Base-by-base conservation (phyloP, 1,284 basidiomycete species). In the Xerocomus amazonicus region DNA sequence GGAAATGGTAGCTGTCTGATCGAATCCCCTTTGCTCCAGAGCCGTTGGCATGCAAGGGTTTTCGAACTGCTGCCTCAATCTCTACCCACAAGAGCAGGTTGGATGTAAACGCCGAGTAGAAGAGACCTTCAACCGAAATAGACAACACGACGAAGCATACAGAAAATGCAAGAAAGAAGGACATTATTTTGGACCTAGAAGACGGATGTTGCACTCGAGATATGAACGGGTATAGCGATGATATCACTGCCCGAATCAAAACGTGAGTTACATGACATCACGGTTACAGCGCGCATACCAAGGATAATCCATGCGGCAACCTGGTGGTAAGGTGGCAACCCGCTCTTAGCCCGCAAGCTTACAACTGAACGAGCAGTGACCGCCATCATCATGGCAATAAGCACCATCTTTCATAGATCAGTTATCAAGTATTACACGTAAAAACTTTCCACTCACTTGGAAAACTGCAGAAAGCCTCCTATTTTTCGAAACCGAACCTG, bases 61-160 rank as follows among this genome's bases (percentile, higher is more conserved):
- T 45, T 19, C 76, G 73, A 31, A 81, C 56, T 7, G 70, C 65
- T 10, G 67, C 63, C 58, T 94, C 92, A 12, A 89, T 71, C 29
- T 80, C 75, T 27, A 86, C 75, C 92, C 92, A 95, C 1, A 81
- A 59, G 10, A 79, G 65, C 40, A 94, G 66, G 2, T 81, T 82
- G 9, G 71, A 69, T 0, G 83, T 79, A 62, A 87, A 94, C 13
- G 80, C 73, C 13, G 80, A 73, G 59, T 85, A 92, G 68, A 95
- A 95, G 9, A 93, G 72, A 0, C 86, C 87, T 61, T 95, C 92
- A 38, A 88, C 82, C 51, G 86, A 87, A 59, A 94, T 84, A 1
- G 90, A 90, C 14, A 95, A 76, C 31, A 93, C 75, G 31, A 92
- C 75, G 53, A 93, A 94, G 56, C 83, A 84, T 1, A 86, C 85